Percentiles rank a stretch among this genome's conserved stretches.
Conservation (phyloP, 306 rosid species). For the Ziziphus jujuba region DNA sequence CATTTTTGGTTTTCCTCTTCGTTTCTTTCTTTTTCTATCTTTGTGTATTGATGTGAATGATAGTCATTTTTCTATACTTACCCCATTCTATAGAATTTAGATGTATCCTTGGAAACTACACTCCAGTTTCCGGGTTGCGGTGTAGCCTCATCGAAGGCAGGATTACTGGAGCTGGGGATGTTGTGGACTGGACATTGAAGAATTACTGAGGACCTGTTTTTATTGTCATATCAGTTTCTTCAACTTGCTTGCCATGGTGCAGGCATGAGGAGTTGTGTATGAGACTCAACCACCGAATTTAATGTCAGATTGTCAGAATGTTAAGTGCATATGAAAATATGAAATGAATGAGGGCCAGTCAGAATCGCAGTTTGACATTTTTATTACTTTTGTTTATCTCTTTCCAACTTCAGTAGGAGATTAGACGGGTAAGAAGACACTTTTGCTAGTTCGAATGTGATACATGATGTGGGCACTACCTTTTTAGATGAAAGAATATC, state of each 20-base stretch:
- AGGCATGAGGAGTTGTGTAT: conserved; percentile 37
- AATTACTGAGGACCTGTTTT: conserved; percentile 34
- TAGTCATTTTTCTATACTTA: conserved; percentile 16
- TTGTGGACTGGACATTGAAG: conserved; percentile 28
- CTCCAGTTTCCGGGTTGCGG: conserved; percentile 74
- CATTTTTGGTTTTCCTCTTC: not conserved
- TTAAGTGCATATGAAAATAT: conserved; percentile 4
- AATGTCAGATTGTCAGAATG: conserved; percentile 26
- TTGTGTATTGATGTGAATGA: conserved; percentile 11
- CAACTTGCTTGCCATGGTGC: conserved; percentile 40
- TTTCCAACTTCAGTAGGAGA: conserved; percentile 24
- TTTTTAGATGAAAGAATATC: conserved; percentile 20
- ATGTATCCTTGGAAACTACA: conserved; percentile 59
- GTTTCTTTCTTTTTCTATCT: not conserved
- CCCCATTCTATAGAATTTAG: conserved; percentile 46
- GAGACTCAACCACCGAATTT: conserved; percentile 13
- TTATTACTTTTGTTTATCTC: conserved; percentile 12
- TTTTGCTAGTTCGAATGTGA: conserved; percentile 21
- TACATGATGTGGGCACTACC: conserved; percentile 27
- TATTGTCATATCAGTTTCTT: conserved; percentile 40
- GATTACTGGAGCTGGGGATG: conserved; percentile 41
- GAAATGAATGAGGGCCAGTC: conserved; percentile 17
- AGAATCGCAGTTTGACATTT: conserved; percentile 30
- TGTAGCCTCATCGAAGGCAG: conserved; percentile 52
- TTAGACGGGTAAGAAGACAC: conserved; percentile 22